These are phyloP conservation scores for Cinchona pubescens DNA, from an alignment of 257 asterid genomes.

Conservation along the genomic window DNA sequence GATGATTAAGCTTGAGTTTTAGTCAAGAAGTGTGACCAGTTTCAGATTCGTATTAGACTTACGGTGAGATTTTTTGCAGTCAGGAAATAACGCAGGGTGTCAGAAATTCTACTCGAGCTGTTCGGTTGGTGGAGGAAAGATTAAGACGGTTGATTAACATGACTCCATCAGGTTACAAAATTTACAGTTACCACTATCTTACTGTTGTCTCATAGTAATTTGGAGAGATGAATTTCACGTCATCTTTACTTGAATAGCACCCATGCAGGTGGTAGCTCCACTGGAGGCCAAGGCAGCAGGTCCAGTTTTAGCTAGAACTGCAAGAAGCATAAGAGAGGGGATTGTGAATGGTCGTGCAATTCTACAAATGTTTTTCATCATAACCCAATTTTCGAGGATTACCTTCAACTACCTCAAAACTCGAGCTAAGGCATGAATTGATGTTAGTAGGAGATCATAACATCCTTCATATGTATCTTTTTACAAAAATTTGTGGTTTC, in stretches of 20 bases:
- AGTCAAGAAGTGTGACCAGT: neutral
- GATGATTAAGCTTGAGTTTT: neutral
- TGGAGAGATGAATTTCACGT: slow-evolving; percentile 39
- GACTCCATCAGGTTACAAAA: slow-evolving; percentile 55
- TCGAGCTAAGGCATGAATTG: slow-evolving; percentile 44
- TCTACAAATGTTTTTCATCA: slow-evolving; percentile 55
- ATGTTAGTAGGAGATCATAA: neutral
- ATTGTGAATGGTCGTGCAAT: slow-evolving; percentile 63
- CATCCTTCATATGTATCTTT: neutral
- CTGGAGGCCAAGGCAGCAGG: slow-evolving; percentile 32
- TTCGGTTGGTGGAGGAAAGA: slow-evolving; percentile 74
- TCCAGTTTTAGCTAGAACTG: slow-evolving; percentile 63
- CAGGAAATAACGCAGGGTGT: slow-evolving; percentile 84
- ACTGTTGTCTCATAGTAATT: slow-evolving; percentile 3
- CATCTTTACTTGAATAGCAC: slow-evolving; percentile 72
- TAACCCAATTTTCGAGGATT: slow-evolving; percentile 47
- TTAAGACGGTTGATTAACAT: slow-evolving; percentile 55
- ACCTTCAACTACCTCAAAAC: slow-evolving; percentile 45
- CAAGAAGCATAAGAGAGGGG: slow-evolving; percentile 58
- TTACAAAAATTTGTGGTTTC: neutral
- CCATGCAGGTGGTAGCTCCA: slow-evolving; percentile 57
- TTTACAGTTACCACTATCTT: neutral
- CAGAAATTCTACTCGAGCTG: slow-evolving; percentile 74
- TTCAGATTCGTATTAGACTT: neutral
- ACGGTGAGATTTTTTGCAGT: slow-evolving; percentile 31